Evolutionary conservation across 2,329 filamentous ascomycete genomes (phyloP).

Genomic region (Penicillium polonicum): DNA sequence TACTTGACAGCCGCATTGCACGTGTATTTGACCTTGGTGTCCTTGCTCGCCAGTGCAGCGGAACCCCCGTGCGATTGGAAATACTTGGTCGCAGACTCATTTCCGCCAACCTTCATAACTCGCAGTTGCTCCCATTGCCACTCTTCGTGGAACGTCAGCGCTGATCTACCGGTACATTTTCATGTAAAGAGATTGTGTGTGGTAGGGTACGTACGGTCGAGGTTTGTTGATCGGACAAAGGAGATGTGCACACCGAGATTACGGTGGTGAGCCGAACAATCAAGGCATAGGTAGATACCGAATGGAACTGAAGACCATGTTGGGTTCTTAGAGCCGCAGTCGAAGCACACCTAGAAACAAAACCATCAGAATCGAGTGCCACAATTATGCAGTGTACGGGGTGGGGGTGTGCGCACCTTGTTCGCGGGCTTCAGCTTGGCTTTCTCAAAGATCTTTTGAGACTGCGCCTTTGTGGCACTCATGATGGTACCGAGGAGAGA

Average conservation of each 20-base stretch:
- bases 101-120: conserved; percentile 96
- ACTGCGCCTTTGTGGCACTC: conserved; percentile 87
- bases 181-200: not conserved
- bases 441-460: conserved; percentile 97
- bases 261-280: conserved; percentile 95
- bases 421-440: conserved; percentile 92
- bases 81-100: conserved; percentile 96
- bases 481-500: conserved; percentile 38
- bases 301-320: conserved; percentile 98
- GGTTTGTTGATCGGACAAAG: conserved; percentile 96
- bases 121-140: conserved; percentile 99
- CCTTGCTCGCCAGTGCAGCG: conserved; percentile 91
- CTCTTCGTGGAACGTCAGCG: conserved; percentile 52
- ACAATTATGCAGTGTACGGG: conserved; percentile 15
- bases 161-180: not conserved
- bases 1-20: conserved; percentile 93
- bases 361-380: conserved; percentile 20
- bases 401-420: conserved; percentile 63
- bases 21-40: conserved; percentile 94
- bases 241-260: conserved; percentile 99
- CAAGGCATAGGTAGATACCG: conserved; percentile 95
- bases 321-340: conserved; percentile 95
- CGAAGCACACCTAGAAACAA: conserved; percentile 79
- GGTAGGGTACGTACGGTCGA: conserved; percentile 74
- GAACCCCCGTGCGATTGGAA: conserved; percentile 96